A percentile compares a stretch with the other conserved stretches of the same genome.
Evolutionary conservation across 2,329 filamentous ascomycete genomes (phyloP).

Genomic region (Mariannaea elegans): DNA sequence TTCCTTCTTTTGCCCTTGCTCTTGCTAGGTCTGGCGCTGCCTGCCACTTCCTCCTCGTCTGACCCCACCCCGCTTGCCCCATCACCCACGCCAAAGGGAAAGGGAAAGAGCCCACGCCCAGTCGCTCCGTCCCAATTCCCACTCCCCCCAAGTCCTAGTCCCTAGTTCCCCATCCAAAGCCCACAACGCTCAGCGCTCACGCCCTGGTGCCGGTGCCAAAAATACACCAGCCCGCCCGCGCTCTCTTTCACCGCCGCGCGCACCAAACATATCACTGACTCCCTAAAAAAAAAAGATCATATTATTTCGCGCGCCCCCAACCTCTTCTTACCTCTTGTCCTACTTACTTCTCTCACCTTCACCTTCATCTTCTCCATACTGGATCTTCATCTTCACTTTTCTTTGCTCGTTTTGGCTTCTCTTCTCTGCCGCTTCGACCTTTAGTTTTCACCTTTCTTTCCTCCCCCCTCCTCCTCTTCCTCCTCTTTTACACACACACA

Average conservation of each 20-base stretch:
- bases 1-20: slow-evolving; percentile 19
- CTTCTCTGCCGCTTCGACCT: slow-evolving; percentile 31
- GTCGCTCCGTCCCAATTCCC: neutral
- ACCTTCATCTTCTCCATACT: slow-evolving; percentile 20
- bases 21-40: slow-evolving; percentile 19
- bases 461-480: slow-evolving; percentile 13
- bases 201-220: slow-evolving; percentile 22
- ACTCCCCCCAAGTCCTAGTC: slow-evolving; percentile 1
- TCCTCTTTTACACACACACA: slow-evolving; percentile 25
- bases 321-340: slow-evolving; percentile 35
- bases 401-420: slow-evolving; percentile 35
- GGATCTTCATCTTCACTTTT: slow-evolving; percentile 31
- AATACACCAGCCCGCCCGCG: slow-evolving; percentile 18
- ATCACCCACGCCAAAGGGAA: slow-evolving; percentile 20
- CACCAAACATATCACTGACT: slow-evolving; percentile 41
- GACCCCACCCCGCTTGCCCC: slow-evolving; percentile 24
- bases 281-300: slow-evolving; percentile 33
- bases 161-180: slow-evolving; percentile 10
- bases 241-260: slow-evolving; percentile 34
- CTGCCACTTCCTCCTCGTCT: slow-evolving; percentile 20
- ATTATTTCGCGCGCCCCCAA: slow-evolving; percentile 42
- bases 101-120: slow-evolving; percentile 18
- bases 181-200: slow-evolving; percentile 17
- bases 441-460: slow-evolving; percentile 30
- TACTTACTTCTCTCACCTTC: slow-evolving; percentile 33